Conservation (phyloP, 768 basidiomycete genomes). For the Sporobolomyces pararoseus region DNA sequence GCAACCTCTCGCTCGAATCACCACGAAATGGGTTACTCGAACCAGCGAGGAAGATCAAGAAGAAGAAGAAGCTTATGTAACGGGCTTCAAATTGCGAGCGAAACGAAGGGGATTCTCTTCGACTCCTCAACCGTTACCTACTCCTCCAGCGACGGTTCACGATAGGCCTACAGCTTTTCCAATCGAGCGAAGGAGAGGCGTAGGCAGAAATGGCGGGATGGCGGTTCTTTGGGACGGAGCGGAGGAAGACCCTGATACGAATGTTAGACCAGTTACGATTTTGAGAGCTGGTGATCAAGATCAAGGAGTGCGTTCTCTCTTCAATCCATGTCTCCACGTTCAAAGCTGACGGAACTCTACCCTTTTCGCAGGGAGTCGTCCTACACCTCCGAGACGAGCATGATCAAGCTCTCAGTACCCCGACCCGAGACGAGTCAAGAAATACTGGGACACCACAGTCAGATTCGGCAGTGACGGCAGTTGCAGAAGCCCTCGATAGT, state of each 20-base stretch:
- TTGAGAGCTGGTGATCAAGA: slow-evolving; percentile 23
- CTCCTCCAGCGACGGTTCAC: too few relatives aligned
- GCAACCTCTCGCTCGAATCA: slow-evolving; percentile 6
- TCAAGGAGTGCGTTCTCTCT: slow-evolving; percentile 17
- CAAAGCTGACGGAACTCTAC: background rate
- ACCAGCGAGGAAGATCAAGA: background rate
- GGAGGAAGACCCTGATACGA: slow-evolving; percentile 14
- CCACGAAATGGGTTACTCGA: background rate
- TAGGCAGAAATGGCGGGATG: slow-evolving; percentile 24
- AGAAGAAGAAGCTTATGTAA: slow-evolving; percentile 19
- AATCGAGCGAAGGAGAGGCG: slow-evolving; percentile 20
- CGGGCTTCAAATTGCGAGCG: slow-evolving; percentile 22
- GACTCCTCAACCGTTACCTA: background rate
- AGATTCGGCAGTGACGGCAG: background rate
- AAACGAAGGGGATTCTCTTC: background rate
- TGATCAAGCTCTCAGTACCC: too few relatives aligned
- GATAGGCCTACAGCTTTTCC: too few relatives aligned
- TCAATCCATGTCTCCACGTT: too few relatives aligned
- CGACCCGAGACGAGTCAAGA: background rate
- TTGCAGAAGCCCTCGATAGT: slow-evolving; percentile 22
- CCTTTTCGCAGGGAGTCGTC: slow-evolving; percentile 16
- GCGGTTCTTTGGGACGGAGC: slow-evolving; percentile 32
- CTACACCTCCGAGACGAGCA: slow-evolving; percentile 15
- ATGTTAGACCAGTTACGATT: slow-evolving; percentile 15
- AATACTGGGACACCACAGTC: background rate